Evolutionary conservation across 768 basidiomycete species (phyloP), one percentile per base, ranked within the genome.

Genomic region (Agrocybe chaxingu): DNA sequence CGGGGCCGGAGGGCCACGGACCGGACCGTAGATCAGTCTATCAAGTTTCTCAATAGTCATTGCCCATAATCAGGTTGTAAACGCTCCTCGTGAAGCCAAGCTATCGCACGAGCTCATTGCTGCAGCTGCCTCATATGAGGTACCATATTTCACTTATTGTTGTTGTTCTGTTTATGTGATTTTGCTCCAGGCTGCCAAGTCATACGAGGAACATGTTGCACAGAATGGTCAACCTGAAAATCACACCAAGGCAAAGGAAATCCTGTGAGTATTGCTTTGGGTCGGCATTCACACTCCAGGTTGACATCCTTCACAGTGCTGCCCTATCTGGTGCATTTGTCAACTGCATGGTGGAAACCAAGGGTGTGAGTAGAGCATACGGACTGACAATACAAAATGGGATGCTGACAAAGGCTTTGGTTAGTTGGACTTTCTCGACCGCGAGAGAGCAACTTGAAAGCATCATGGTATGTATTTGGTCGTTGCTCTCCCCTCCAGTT

Each of bases 21-120:
- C 16, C 16, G 16, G 16, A 16, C 16, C 16, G 16, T 16, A 16
- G 16, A 16, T n/a, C 16, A 16, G 16, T 16, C 16, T 16, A 16
- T 16, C 16, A 36, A 36, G 3, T 16, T 41, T 36, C 39, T 37
- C 54, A 8, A 50, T 13, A 29, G 37, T 24, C 24, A 24, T 24
- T 24, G 24, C 24, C 43, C 46, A 11, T 6, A 39, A 36, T 31
- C n/a, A 84, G 81, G 74, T 77, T 36, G 24, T 44, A 7, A 75
- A 73, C 45, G 72, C 71, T n/a, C 74, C 72, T 10, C 84, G 85
- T 70, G 67, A 83, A 67, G 79, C 84, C 0, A 47, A 66, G 47
- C 65, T 85, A 48, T 78, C 82, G 11, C 86, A 88, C 63, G 81
- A 88, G 65, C 61, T 87, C 36, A 75, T 88, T 53, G 81, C 82